These are phyloP conservation scores for Cystobasidium tubakii DNA, from an alignment of 768 basidiomycete species.

Conservation along the genomic window DNA sequence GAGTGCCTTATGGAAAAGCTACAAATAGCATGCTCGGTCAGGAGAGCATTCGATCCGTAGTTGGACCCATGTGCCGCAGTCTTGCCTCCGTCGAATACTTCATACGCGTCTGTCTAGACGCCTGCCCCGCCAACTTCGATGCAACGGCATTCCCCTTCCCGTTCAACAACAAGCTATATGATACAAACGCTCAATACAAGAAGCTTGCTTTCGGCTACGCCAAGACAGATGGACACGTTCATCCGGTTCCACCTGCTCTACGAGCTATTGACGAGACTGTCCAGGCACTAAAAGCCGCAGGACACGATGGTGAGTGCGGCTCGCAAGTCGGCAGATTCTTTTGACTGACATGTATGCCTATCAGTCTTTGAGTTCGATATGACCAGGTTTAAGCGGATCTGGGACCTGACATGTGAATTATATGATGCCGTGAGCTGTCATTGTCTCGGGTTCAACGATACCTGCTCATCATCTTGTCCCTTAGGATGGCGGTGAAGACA, in stretches of 20 bases:
- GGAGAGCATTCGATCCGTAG: slow-evolving; percentile 31
- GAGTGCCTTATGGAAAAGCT: slow-evolving; percentile 35
- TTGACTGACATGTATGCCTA: not conserved
- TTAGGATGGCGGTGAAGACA: slow-evolving; percentile 17
- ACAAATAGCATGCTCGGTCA: slow-evolving; percentile 34
- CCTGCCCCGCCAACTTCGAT: slow-evolving; percentile 28
- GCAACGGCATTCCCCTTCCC: slow-evolving; percentile 36
- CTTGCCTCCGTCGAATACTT: slow-evolving; percentile 17
- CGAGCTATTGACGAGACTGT: slow-evolving; percentile 19
- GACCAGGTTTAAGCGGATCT: not conserved
- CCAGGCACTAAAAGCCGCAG: slow-evolving; percentile 22
- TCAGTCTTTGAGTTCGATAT: slow-evolving; percentile 39
- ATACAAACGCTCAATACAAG: not conserved
- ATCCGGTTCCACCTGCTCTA: slow-evolving; percentile 8
- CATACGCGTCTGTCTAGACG: slow-evolving; percentile 20
- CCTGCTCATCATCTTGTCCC: not conserved
- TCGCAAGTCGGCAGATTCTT: not conserved
- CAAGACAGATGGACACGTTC: not conserved
- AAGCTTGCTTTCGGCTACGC: slow-evolving; percentile 26
- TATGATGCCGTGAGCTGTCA: not conserved
- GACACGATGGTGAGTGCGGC: slow-evolving; percentile 30
- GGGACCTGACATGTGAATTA: not conserved
- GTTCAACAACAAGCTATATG: slow-evolving; percentile 7
- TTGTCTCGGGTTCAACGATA: not conserved
- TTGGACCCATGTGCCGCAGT: slow-evolving; percentile 36